Evolutionary conservation across 2,329 filamentous ascomycete genomes (phyloP).

Genomic region (Beauveria sp.): DNA sequence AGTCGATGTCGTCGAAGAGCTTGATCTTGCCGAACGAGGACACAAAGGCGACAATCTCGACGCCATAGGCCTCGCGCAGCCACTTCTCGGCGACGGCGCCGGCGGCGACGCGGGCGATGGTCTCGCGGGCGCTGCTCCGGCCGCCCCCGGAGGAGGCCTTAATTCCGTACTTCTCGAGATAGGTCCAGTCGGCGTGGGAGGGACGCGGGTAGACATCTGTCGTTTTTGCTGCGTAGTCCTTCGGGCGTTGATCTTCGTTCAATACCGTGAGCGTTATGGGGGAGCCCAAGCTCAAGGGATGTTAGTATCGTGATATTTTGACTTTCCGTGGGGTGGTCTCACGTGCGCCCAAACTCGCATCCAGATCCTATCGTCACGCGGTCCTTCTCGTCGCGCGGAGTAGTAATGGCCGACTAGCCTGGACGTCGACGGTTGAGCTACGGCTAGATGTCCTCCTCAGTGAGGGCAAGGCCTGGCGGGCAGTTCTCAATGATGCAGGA

Average conservation of each 20-base stretch:
- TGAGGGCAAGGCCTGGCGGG: slow-evolving; percentile 79
- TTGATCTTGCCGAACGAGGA: slow-evolving; percentile 64
- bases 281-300: slow-evolving; percentile 54
- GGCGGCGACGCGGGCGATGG: slow-evolving; percentile 85
- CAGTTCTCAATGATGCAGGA: slow-evolving; percentile 92
- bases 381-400: slow-evolving; percentile 92
- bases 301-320: background rate
- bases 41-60: slow-evolving; percentile 89
- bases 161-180: slow-evolving; percentile 93
- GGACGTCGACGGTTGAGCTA: slow-evolving; percentile 87
- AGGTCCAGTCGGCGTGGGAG: slow-evolving; percentile 93
- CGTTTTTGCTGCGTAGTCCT: slow-evolving; percentile 65
- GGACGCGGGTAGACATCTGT: slow-evolving; percentile 63
- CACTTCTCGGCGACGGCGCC: slow-evolving; percentile 93
- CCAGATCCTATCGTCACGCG: slow-evolving; percentile 87
- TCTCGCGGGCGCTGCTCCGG: slow-evolving; percentile 86
- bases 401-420: slow-evolving; percentile 83
- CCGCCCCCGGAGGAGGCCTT: slow-evolving; percentile 88
- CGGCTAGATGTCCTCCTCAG: slow-evolving; percentile 82
- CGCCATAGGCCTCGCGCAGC: slow-evolving; percentile 67
- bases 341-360: slow-evolving; percentile 78
- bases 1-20: slow-evolving; percentile 33
- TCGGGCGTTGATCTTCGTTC: slow-evolving; percentile 88
- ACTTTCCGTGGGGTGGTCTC: background rate
- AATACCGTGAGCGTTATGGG: slow-evolving; percentile 81